These are phyloP conservation scores for Chaetomium tenue DNA, from an alignment of 495 filamentous ascomycete genomes.

Conservation along the genomic window DNA sequence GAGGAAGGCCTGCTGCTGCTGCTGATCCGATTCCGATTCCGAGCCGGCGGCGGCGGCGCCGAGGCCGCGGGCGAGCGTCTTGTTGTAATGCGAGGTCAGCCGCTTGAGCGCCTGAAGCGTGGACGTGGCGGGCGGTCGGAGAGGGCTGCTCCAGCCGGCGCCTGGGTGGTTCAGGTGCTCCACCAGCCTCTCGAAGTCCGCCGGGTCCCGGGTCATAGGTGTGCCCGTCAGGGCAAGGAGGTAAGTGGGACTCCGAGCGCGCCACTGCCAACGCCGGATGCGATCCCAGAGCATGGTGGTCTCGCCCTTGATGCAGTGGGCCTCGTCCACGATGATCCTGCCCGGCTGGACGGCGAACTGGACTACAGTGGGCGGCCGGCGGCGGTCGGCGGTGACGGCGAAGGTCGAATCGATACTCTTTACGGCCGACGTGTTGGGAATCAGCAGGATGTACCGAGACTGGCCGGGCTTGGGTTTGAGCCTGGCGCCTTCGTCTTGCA, in stretches of 20 bases:
- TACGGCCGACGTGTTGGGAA: not conserved
- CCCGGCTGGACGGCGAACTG: conserved; percentile 7
- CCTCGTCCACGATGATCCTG: conserved; percentile 9
- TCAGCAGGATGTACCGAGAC: conserved; percentile 9
- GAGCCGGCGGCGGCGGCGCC: conserved; percentile 4
- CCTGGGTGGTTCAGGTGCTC: conserved; percentile 8
- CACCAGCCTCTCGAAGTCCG: conserved; percentile 7
- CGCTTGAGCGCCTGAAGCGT: conserved; percentile 9
- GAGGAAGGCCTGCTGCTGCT: conserved; percentile 8
- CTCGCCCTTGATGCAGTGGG: conserved; percentile 11
- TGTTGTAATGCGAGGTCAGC: conserved; percentile 6
- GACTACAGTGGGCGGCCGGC: not conserved
- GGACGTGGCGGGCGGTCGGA: conserved; percentile 4
- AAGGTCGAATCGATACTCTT: conserved; percentile 8
- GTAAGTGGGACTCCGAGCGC: conserved; percentile 2
- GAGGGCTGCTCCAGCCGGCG: conserved; percentile 10
- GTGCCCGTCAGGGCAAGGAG: conserved; percentile 5
- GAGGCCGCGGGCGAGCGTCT: no score
- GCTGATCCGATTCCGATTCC: conserved; percentile 2
- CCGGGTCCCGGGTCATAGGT: conserved; percentile 6
- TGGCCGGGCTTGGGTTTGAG: conserved; percentile 9
- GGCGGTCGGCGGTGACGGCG: conserved; percentile 1
- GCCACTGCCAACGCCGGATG: conserved; percentile 6
- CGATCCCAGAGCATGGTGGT: conserved; percentile 1
- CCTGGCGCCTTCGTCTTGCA: conserved; percentile 9